Conservation (phyloP, 1,284 basidiomycete genomes). For the Cryptococcus deneoformans region DNA sequence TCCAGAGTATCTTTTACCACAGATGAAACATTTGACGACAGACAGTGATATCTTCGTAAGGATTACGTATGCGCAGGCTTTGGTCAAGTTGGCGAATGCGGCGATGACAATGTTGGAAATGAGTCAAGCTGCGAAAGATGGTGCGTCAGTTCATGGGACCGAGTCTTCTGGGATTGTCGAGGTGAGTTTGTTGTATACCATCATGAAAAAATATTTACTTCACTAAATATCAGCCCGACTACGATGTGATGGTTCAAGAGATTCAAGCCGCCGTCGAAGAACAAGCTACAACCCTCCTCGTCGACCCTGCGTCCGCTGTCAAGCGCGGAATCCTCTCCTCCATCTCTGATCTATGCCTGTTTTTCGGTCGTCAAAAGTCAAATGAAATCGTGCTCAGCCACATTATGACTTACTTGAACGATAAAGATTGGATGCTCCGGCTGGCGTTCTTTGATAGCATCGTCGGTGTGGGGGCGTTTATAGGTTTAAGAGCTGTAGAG, state of each 20-base stretch:
- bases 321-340: constrained; percentile 62
- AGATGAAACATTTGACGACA: constrained; percentile 73
- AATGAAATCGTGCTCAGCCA: constrained; percentile 94
- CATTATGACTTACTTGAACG: constrained; percentile 98
- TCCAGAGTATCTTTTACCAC: constrained; percentile 93
- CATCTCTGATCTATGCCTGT: constrained; percentile 84
- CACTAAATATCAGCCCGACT: constrained; percentile 63
- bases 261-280: constrained; percentile 84
- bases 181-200: constrained; percentile 11
- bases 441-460: constrained; percentile 94
- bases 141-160: constrained; percentile 60
- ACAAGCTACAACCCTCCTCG: constrained; percentile 69
- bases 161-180: constrained; percentile 35
- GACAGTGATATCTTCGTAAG: constrained; percentile 88
- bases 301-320: constrained; percentile 56
- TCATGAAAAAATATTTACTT: constrained; percentile 1
- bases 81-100: constrained; percentile 78
- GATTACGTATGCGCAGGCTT: constrained; percentile 80
- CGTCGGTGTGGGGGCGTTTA: constrained; percentile 89
- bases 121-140: constrained; percentile 76
- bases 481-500: constrained; percentile 71
- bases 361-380: constrained; percentile 87
- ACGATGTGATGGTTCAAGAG: constrained; percentile 79
- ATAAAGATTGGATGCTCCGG: constrained; percentile 87
- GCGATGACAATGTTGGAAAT: constrained; percentile 74